Conservation (phyloP, 768 basidiomycete genomes). For the Nidularia pulvinata region DNA sequence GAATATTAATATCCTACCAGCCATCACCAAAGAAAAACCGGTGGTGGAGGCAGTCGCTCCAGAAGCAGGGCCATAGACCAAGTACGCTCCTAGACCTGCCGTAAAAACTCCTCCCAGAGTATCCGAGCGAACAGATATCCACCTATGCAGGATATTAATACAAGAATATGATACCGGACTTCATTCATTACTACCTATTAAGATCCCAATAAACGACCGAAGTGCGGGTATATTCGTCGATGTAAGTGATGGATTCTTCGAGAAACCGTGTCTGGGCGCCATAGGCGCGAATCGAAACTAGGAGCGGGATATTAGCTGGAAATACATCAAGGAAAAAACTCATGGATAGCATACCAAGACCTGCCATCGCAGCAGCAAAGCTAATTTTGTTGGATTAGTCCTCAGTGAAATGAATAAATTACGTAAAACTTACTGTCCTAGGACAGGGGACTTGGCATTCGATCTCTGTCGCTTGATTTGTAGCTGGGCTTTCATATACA, state of each 20-base stretch:
- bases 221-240: slow-evolving; percentile 50
- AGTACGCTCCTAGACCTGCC: background rate
- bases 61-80: slow-evolving; percentile 19
- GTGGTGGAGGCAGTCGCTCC: slow-evolving; percentile 31
- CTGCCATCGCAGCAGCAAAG: slow-evolving; percentile 36
- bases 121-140: slow-evolving; percentile 54
- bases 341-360: slow-evolving; percentile 28
- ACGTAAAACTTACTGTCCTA: slow-evolving; percentile 28
- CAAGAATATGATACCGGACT: background rate
- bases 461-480: slow-evolving; percentile 35
- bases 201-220: slow-evolving; percentile 51
- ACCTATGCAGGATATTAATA: slow-evolving; percentile 6
- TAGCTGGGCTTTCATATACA: slow-evolving; percentile 35
- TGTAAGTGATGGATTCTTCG: slow-evolving; percentile 43
- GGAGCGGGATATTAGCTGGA: no score
- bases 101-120: slow-evolving; percentile 22
- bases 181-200: slow-evolving; percentile 24
- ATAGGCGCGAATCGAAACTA: slow-evolving; percentile 66
- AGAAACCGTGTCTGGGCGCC: slow-evolving; percentile 54
- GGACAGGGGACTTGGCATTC: slow-evolving; percentile 23
- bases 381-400: background rate
- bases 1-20: slow-evolving; percentile 13
- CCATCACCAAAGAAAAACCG: slow-evolving; percentile 60
- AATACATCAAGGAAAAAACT: no score
- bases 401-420: background rate